Conservation (phyloP, 176 grass and related monocot genomes). For the Hyparrhenia diplandra region DNA sequence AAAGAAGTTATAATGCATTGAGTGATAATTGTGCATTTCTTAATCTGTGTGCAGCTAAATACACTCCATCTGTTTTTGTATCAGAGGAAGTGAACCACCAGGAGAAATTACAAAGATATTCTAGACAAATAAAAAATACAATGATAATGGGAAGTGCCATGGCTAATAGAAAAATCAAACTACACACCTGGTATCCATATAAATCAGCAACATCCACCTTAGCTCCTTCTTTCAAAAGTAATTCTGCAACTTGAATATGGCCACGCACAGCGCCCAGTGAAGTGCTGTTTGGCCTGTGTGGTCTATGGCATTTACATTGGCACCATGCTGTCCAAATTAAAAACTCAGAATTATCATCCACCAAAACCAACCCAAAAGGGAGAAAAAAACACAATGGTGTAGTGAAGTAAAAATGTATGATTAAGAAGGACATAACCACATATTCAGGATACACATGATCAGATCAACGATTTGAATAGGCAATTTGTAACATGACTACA, state of each 20-base stretch:
- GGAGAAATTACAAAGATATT: conserved; percentile 9
- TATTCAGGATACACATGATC: neutral
- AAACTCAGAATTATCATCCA: conserved; percentile 1
- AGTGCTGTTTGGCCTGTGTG: conserved; percentile 90
- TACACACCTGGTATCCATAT: conserved; percentile 80
- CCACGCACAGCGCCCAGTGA: conserved; percentile 92
- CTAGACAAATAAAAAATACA: neutral
- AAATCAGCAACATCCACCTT: conserved; percentile 80
- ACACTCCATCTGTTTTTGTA: neutral
- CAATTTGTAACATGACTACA: neutral
- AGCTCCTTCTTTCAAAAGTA: conserved; percentile 91
- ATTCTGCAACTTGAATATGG: conserved; percentile 82
- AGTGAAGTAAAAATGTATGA: neutral
- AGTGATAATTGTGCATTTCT: conserved; percentile 1
- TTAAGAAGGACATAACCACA: conserved; percentile 4
- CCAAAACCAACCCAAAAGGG: conserved; percentile 9
- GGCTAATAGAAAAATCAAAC: too few relatives aligned
- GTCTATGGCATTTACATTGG: conserved; percentile 74
- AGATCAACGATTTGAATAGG: neutral
- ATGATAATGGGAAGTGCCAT: too few relatives aligned
- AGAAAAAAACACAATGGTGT: neutral
- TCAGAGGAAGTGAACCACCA: neutral
- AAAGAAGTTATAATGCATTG: neutral
- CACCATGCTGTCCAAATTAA: conserved; percentile 75
- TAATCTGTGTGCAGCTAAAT: neutral